Percentiles rank a stretch among this genome's conserved stretches.
phyloP scores from a whole-genome alignment of 2,329 filamentous ascomycete species.

The Colletotrichum liaoningense region DNA sequence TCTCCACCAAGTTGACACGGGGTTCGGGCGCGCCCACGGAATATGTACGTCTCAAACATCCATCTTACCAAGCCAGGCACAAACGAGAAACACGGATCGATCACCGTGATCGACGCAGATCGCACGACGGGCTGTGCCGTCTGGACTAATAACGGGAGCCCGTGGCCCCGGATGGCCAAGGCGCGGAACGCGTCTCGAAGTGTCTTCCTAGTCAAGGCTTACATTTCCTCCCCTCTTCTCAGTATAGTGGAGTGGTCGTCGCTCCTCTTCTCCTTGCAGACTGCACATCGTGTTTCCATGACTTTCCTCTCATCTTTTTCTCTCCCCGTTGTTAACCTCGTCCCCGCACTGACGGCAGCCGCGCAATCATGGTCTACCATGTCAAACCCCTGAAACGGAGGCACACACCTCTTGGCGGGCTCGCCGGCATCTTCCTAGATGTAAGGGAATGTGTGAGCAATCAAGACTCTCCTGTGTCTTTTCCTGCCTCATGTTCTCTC shows the following conservation, averaged over 20 bases:
- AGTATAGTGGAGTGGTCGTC: not conserved
- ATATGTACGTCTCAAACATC: not conserved
- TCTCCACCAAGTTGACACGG: not conserved
- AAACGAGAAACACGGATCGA: not conserved
- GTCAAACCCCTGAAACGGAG: slow-evolving; percentile 18
- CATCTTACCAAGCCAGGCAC: not conserved
- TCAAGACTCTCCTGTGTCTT: not conserved
- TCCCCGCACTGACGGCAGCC: slow-evolving; percentile 20
- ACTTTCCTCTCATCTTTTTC: not conserved
- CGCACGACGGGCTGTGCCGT: slow-evolving; percentile 5
- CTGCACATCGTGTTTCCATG: not conserved
- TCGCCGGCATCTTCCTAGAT: slow-evolving; percentile 1
- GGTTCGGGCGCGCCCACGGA: not conserved
- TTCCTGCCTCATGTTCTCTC: not conserved
- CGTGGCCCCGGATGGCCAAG: not conserved
- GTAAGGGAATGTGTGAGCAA: not conserved
- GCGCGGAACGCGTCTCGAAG: slow-evolving; percentile 19
- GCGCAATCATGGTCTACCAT: not conserved
- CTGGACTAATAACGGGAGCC: slow-evolving; percentile 4
- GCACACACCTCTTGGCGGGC: not conserved
- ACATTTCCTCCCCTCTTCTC: not conserved
- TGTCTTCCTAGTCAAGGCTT: not conserved
- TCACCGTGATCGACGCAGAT: slow-evolving; percentile 3
- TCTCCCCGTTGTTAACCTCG: not conserved
- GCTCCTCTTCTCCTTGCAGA: not conserved